These are phyloP conservation scores for Neopestalotiopsis sp. DNA, from an alignment of 2,329 filamentous ascomycete genomes.

Conservation along the genomic window DNA sequence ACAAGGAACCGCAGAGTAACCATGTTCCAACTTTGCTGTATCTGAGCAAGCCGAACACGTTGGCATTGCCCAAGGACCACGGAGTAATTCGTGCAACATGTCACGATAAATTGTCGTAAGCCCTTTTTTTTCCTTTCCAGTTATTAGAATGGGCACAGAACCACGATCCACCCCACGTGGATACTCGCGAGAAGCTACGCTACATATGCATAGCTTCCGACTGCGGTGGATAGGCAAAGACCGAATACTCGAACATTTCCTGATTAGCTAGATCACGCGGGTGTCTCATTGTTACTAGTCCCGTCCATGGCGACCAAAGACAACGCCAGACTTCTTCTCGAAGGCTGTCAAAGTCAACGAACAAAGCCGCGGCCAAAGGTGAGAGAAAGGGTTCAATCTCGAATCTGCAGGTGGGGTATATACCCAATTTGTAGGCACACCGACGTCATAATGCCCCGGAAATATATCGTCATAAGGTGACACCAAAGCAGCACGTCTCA, in stretches of 20 bases:
- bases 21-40: neutral
- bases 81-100: neutral
- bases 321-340: conserved; percentile 16
- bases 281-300: neutral
- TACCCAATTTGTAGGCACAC: conserved; percentile 13
- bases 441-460: conserved; percentile 18
- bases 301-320: neutral
- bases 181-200: neutral
- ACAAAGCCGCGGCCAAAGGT: neutral
- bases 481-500: conserved; percentile 10
- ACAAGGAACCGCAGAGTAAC: neutral
- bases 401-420: conserved; percentile 15
- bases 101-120: neutral
- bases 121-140: neutral
- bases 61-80: neutral
- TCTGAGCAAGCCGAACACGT: neutral
- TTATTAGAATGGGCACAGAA: neutral
- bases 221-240: neutral
- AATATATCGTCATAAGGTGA: conserved; percentile 17
- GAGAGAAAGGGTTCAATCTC: neutral
- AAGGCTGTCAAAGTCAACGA: conserved; percentile 6
- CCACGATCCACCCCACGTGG: neutral
- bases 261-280: neutral
- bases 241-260: neutral
- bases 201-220: neutral